Evolutionary conservation across 2,329 filamentous ascomycete species (phyloP), one percentile per base, ranked within the genome.

Genomic region (Curvularia hawaiiensis): DNA sequence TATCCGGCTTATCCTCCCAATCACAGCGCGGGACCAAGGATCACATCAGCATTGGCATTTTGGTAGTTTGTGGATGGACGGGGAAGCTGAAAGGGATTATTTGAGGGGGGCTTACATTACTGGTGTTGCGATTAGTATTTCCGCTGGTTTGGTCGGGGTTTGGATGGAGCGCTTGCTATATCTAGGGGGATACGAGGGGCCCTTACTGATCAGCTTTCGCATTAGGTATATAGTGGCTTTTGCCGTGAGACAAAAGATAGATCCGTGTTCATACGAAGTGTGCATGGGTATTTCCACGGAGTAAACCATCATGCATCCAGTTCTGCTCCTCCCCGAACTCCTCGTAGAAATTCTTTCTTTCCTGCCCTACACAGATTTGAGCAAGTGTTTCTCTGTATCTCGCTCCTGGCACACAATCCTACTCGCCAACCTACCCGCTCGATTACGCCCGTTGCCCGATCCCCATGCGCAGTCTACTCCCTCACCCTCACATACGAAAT

Each of bases 281-380:
- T 35, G 5, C 4, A 38, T 38, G 14, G 14, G 1, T 18, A 1
- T n/a, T 38, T 38, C 3, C 30, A 11, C 8, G 2, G 30, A 31
- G 12, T 31, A 31, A 31, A 31, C 14, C 12, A 35, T 16, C 10
- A 64, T 66, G 62, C 62, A 65, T 30, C 56, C 31, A n/a, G 24
- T 58, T 12, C 59, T 58, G 41, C 54, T 57, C 22, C 62, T 63
- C 39, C 62, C 60, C n/a, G 64, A 65, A 49, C 43, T 66, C 4
- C 52, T 65, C 22, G 16, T 60, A 4, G 49, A 60, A 0, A 59
- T 66, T 20, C 18, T 60, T 3, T 57, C 60, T 11, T 61, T 52
- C 24, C 51, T 66, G 1, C 48, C 60, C 4, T 52, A 45, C 5
- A 6, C 22, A 2, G 50, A 52, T 16, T 49, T 66, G 2, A 3